Percentiles rank a stretch among this genome's conserved stretches.
Evolutionary conservation across 352 stramenopile species (phyloP).

Genomic region (Pythium guiyangense): DNA sequence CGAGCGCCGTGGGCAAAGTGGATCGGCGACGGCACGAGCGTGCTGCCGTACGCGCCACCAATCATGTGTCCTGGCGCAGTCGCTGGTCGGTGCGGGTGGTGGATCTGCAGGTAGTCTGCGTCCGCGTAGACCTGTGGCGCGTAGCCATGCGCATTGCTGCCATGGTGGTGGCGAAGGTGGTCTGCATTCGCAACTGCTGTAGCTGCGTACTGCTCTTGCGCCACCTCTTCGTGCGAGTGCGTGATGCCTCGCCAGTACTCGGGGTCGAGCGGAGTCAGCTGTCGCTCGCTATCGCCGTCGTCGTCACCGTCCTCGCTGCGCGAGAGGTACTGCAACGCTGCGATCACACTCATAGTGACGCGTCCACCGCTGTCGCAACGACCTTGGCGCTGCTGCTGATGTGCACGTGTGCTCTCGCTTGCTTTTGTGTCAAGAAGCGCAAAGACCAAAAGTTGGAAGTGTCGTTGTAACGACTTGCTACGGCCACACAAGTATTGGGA

Average conservation of each 20-base stretch:
- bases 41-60: background rate
- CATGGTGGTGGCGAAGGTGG: background rate
- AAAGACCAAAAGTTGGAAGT: no score
- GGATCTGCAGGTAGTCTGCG: background rate
- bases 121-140: background rate
- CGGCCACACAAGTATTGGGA: no score
- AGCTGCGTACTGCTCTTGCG: constrained; percentile 7
- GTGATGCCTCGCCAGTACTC: constrained; percentile 76
- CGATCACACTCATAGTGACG: constrained; percentile 19
- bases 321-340: constrained; percentile 37
- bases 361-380: no score
- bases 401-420: no score
- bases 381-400: no score
- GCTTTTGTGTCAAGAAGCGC: no score
- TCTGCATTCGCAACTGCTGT: no score
- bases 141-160: background rate
- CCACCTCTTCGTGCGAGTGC: constrained; percentile 34
- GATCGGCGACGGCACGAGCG: constrained; percentile 27
- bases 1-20: constrained; percentile 5
- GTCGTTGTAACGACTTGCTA: no score
- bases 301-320: constrained; percentile 24
- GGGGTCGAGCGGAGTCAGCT: constrained; percentile 55
- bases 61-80: constrained; percentile 13
- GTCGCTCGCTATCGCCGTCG: constrained; percentile 23
- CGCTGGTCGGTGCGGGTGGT: constrained; percentile 17